Base-by-base conservation (phyloP, 805 yeast genomes). In the Ogataea naganishii region DNA sequence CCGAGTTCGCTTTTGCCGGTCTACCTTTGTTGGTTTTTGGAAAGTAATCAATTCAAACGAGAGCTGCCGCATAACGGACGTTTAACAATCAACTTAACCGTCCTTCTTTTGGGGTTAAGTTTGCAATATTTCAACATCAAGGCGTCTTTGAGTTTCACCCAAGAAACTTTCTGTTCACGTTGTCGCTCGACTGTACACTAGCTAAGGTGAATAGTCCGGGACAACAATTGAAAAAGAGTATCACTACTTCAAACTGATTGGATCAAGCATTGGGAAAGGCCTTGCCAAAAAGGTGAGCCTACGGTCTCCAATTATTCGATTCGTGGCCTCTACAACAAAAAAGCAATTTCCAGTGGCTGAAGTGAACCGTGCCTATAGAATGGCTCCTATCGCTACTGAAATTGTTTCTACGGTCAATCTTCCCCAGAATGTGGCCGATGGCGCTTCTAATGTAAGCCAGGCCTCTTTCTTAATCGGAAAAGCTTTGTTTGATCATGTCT, bases 51-150 rank as follows among this genome's bases (percentile, higher is more conserved):
- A 31, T 27, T 23, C 11, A 23, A 24, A 64, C 70, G 70, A 58
- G 70, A 64, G 70, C 70, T 64, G 70, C 70, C 70, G 70, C 66
- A 52, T 64, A 67, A 48, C 45, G 58, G 45, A 35, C 38, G 15
- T 46, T 30, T 27, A 36, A 31, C n/a, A n/a, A n/a, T n/a, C n/a
- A n/a, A n/a, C n/a, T n/a, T n/a, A n/a, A n/a, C n/a, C n/a, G n/a
- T n/a, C n/a, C n/a, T n/a, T n/a, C n/a, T n/a, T n/a, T n/a, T n/a
- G n/a, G n/a, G n/a, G n/a, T n/a, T n/a, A n/a, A n/a, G n/a, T n/a
- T n/a, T n/a, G n/a, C n/a, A n/a, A n/a, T n/a, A n/a, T n/a, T n/a
- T n/a, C n/a, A n/a, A n/a, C n/a, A n/a, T n/a, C n/a, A n/a, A n/a
- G n/a, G n/a, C n/a, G n/a, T n/a, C n/a, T n/a, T n/a, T n/a, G n/a